Evolutionary conservation across 2,329 filamentous ascomycete species (phyloP).

Genomic region (Leptographium galeiforme): DNA sequence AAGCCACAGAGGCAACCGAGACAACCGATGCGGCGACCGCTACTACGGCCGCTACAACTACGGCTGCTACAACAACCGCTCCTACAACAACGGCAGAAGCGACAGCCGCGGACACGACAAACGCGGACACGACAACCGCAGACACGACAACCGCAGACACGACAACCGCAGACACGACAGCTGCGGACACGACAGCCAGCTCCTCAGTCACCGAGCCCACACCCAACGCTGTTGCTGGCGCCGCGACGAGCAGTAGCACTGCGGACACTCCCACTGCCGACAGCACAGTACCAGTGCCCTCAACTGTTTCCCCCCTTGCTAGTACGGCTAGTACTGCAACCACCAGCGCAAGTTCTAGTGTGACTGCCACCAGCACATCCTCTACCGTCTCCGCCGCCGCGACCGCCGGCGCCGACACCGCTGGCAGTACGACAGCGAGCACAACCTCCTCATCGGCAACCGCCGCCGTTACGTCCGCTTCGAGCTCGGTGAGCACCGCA

Average conservation of each 20-base stretch:
- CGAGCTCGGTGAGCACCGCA: conserved; percentile 20
- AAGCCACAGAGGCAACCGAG: neutral
- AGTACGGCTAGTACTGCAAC: conserved; percentile 2
- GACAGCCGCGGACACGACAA: neutral
- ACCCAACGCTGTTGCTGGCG: too few relatives aligned
- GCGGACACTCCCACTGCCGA: conserved; percentile 2
- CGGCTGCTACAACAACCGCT: neutral
- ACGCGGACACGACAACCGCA: neutral
- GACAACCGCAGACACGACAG: neutral
- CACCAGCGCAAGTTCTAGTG: neutral
- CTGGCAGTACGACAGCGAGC: neutral
- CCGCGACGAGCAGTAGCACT: too few relatives aligned
- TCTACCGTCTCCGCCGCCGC: neutral
- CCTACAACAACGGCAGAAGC: neutral
- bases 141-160: neutral
- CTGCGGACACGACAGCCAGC: neutral
- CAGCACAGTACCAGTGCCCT: neutral
- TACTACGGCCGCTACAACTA: neutral
- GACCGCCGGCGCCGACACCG: neutral
- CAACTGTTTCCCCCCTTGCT: too few relatives aligned
- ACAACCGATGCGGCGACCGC: neutral
- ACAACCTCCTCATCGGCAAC: neutral
- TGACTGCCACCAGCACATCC: neutral
- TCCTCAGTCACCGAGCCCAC: too few relatives aligned
- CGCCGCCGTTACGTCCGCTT: conserved; percentile 8